Evolutionary conservation across 129 eudicot genomes (phyloP).

Genomic region (Helianthus tuberosus): DNA sequence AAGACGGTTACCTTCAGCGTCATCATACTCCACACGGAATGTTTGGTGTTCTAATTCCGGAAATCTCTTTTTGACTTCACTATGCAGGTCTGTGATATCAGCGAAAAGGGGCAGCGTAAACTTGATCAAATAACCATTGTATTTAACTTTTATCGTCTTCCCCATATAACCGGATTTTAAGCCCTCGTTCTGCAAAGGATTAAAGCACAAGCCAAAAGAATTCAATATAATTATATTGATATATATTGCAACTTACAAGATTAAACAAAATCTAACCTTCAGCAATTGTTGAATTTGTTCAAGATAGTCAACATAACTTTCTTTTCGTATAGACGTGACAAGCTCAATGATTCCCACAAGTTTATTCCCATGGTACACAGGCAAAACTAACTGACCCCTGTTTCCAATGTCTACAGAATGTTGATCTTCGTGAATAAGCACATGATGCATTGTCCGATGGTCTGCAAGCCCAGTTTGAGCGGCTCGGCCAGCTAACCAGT

Average conservation of each 20-base stretch:
- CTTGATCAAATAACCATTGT: too few species aligned
- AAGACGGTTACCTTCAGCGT: not conserved
- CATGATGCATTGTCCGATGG: not conserved
- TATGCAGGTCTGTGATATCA: not conserved
- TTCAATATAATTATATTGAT: not conserved
- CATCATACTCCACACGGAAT: not conserved
- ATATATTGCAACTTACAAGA: not conserved
- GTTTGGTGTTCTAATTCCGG: not conserved
- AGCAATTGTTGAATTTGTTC: not conserved
- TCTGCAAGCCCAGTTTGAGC: slow-evolving; percentile 14
- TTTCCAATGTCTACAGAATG: not conserved
- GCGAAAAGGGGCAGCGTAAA: too few species aligned
- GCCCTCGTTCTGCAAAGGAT: not conserved
- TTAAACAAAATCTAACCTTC: not conserved
- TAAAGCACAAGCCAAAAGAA: not conserved
- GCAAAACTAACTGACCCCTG: slow-evolving; percentile 4
- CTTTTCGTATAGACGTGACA: slow-evolving; percentile 3
- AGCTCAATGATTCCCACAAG: slow-evolving; percentile 12
- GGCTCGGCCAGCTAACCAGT: slow-evolving; percentile 16
- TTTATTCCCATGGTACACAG: slow-evolving; percentile 1
- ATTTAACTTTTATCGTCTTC: not conserved
- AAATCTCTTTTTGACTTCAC: not conserved
- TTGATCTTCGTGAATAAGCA: not conserved
- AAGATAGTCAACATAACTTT: not conserved
- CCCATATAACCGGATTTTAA: not conserved